Base-by-base conservation (phyloP, 148 eudicot species). In the Spergularia marina region DNA sequence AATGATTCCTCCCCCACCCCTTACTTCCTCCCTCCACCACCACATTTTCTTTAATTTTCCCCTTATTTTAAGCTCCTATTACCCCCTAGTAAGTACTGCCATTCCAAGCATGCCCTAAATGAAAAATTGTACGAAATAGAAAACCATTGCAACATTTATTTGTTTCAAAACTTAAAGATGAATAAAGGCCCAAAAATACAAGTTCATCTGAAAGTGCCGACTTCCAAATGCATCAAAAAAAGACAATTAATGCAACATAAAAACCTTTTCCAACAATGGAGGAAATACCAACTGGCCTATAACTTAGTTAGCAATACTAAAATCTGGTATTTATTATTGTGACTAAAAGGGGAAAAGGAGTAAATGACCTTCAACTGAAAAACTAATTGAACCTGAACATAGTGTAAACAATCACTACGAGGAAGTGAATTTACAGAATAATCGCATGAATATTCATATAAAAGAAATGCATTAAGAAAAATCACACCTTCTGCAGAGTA, bases 401-500 rank as follows among this genome's bases (percentile, higher is more conserved):
- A 6, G 10, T 44, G 7, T 0, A 44, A 44, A 44, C 49, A 44
- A 44, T 6, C 49, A 44, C 49, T 6, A 53, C 7, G 12, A 63
- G 51, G 47, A n/a, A 60, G 11, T 71, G 56, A 77, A 53, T 9
- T 4, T 58, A 65, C 58, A 44, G 30, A 65, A 71, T 17, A 71
- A 21, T 57, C 5, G 53, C 58, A 14, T 60, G 23, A 23, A 71
- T 20, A 39, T 6, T 18, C 18, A 16, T 30, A 72, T 34, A 61
- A 51, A 54, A 72, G 6, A 67, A 65, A 72, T 36, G 16, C 60
- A 68, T 40, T 36, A 21, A 30, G 44, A 23, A 74, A 36, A 39
- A 62, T 21, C 67, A 72, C 58, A 95, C 98, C 99, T 90, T 88
- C 76, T 80, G 83, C 60, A 95, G 84, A 74, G 97, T 83, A 80